Evolutionary conservation across 345 rosid species (phyloP).

Genomic region (Bruguiera parviflora): DNA sequence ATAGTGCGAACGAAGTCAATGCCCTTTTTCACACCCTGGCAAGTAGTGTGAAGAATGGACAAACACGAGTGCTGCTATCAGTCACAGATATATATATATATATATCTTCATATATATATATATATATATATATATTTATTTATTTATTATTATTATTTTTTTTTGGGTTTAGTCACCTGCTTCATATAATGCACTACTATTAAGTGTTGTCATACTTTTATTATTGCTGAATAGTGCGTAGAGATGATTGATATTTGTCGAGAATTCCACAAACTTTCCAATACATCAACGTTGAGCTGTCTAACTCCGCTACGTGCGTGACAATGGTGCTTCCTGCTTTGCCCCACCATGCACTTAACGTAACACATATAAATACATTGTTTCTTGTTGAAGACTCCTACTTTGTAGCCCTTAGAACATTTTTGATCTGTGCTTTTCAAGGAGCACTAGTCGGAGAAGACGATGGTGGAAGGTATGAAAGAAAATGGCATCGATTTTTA

Average conservation of each 20-base stretch:
- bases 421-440: conserved; percentile 18
- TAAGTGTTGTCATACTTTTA: conserved; percentile 5
- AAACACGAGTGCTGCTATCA: conserved; percentile 3
- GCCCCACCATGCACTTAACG: conserved; percentile 32
- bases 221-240: conserved; percentile 2
- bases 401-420: background rate
- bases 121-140: too few species aligned
- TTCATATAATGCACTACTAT: too few species aligned
- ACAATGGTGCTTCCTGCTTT: conserved; percentile 11
- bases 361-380: conserved; percentile 15
- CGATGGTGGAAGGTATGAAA: conserved; percentile 7
- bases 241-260: background rate
- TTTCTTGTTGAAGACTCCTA: conserved; percentile 29
- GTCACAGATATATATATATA: too few species aligned
- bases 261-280: background rate
- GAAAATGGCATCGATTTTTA: background rate
- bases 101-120: too few species aligned
- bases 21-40: conserved; percentile 6
- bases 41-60: conserved; percentile 19
- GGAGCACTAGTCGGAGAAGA: conserved; percentile 14
- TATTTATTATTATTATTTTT: too few species aligned
- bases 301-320: conserved; percentile 25
- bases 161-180: too few species aligned
- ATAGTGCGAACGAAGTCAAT: conserved; percentile 11
- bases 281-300: conserved; percentile 3